Conservation (phyloP, 140 eudicot genomes). For the Bidens hawaiensis region DNA sequence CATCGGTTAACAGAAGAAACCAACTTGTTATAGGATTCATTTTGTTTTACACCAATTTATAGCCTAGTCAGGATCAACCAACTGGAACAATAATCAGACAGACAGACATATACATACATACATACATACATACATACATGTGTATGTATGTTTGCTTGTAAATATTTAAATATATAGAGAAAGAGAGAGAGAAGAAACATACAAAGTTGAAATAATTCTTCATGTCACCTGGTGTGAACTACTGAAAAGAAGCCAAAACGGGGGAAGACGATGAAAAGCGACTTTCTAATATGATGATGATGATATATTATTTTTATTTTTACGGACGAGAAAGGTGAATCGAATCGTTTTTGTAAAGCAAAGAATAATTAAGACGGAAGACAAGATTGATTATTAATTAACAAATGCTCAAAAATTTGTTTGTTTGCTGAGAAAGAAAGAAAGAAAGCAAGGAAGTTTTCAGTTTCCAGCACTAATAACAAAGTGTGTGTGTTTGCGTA, state of each 20-base stretch:
- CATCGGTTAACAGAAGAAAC: not conserved
- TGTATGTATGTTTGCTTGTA: not conserved
- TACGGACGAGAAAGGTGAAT: conserved; percentile 3
- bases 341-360: conserved; percentile 31
- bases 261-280: conserved; percentile 22
- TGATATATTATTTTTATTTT: no score
- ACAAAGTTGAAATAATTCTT: conserved; percentile 29
- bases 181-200: conserved; percentile 20
- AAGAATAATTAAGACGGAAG: not conserved
- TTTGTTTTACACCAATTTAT: no score
- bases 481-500: conserved; percentile 9
- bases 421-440: no score
- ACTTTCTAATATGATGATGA: conserved; percentile 22
- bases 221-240: conserved; percentile 17
- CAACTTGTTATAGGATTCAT: not conserved
- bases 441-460: conserved; percentile 35
- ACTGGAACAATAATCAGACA: not conserved
- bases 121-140: not conserved
- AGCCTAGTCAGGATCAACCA: conserved; percentile 5
- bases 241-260: conserved; percentile 16
- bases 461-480: conserved; percentile 19
- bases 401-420: not conserved
- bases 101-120: not conserved
- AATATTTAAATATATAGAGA: conserved; percentile 9
- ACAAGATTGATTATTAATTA: no score